Base-by-base conservation (phyloP, 345 rosid genomes). In the Camelina sativa region DNA sequence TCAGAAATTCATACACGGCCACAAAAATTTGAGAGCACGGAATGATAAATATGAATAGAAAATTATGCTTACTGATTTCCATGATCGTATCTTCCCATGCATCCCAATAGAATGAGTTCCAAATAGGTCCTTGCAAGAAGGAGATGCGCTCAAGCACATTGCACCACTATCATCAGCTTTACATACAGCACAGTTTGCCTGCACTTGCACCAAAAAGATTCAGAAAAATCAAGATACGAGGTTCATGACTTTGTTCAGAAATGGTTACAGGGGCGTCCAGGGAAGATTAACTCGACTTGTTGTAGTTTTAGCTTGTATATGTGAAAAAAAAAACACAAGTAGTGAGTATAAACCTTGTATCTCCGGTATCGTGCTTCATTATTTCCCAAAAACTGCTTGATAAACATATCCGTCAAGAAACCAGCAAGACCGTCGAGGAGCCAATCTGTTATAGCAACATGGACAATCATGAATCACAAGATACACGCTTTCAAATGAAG, bases 401-500 rank as follows among this genome's bases (percentile, higher is more conserved):
- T 86, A 71, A 86, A 95, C 80, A 87, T 83, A 85, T 95, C 99
- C 1, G 92, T 89, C 72, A 95, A 81, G 84, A 88, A 95, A 62
- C 93, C 95, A 75, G 99, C 92, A 72, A 95, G 96, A 51, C 97
- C 99, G 77, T 95, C 97, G 81, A 95, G 83, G 77, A 95, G 87
- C 99, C 99, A 95, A 69, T 89, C 99, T 95, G 86, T 76, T 59
- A 78, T 68, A 23, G 61, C 46, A 73, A 41, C 69, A 72, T 43
- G 16, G 46, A 64, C 11, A 65, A 56, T 57, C 17, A 72, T 51
- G 41, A 65, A 43, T 43, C 56, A 58, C 62, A 77, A 30, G 28
- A 71, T 69, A 25, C 47, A 41, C 44, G 51, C 57, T 76, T 52
- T 67, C 37, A 71, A 40, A 50, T 32, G 73, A 51, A 30, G 56